Percentiles rank a stretch among this genome's conserved stretches.
phyloP scores from a whole-genome alignment of 495 filamentous ascomycete genomes.

The Aspergillus egyptiacus region DNA sequence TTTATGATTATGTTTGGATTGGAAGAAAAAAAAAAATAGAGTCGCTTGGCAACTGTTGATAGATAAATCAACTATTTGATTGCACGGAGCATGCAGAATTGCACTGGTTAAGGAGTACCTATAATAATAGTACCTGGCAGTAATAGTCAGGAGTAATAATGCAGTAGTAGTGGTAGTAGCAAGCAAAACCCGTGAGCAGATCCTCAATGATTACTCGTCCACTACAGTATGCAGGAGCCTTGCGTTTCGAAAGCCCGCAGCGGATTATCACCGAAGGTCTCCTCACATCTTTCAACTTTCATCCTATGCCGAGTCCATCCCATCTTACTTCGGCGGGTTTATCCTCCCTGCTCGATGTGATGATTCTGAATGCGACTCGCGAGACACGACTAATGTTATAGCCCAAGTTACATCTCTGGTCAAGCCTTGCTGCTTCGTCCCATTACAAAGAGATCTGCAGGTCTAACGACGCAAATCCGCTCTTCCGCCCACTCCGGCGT shows the following conservation, averaged over 20 bases:
- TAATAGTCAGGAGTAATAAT: no score
- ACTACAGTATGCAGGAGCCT: neutral
- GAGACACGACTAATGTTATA: no score
- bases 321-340: no score
- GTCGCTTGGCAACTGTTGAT: neutral
- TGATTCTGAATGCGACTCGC: no score
- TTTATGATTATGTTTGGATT: neutral
- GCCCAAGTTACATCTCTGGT: neutral
- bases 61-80: conserved; percentile 7
- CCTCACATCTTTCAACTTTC: conserved; percentile 1
- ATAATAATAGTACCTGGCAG: neutral
- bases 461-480: conserved; percentile 6
- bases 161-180: no score
- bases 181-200: neutral
- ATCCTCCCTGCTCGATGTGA: no score
- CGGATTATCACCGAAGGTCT: no score
- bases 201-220: neutral
- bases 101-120: no score
- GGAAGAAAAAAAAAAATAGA: neutral
- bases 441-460: conserved; percentile 1
- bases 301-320: neutral
- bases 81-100: no score
- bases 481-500: neutral
- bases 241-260: neutral
- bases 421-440: neutral